Conservation (phyloP, 2,329 filamentous ascomycete genomes). For the Hysterium pulicare region DNA sequence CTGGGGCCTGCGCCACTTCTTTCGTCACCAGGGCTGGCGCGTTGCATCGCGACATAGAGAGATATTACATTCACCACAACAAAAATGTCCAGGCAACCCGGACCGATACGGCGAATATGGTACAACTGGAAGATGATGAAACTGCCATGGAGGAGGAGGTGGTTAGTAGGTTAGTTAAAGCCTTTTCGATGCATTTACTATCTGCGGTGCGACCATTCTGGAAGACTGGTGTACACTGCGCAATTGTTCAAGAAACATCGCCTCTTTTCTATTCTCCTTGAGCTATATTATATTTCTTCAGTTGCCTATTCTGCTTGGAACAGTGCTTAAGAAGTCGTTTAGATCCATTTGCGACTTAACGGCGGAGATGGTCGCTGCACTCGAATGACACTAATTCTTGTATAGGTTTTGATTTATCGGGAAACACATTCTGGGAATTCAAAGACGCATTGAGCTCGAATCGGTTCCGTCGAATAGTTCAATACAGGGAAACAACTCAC, state of each 20-base stretch:
- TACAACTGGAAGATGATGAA: slow-evolving; percentile 60
- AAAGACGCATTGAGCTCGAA: slow-evolving; percentile 54
- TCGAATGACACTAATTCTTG: slow-evolving; percentile 11
- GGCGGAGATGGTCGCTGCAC: too few relatives aligned
- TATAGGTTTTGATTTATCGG: slow-evolving; percentile 57
- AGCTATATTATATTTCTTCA: neutral
- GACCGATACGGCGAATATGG: slow-evolving; percentile 49
- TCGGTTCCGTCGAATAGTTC: slow-evolving; percentile 57
- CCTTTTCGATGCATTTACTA: neutral
- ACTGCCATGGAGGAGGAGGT: slow-evolving; percentile 60
- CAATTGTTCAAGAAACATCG: too few relatives aligned
- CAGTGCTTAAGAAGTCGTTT: too few relatives aligned
- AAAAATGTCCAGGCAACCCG: slow-evolving; percentile 37
- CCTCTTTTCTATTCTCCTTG: slow-evolving; percentile 1
- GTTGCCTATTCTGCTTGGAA: too few relatives aligned
- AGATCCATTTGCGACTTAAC: too few relatives aligned
- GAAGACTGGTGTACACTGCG: too few relatives aligned
- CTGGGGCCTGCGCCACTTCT: neutral
- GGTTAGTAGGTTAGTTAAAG: slow-evolving; percentile 51
- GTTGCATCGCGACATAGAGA: neutral
- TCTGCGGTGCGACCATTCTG: neutral
- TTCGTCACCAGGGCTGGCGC: neutral
- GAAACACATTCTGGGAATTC: slow-evolving; percentile 68
- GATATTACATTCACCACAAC: neutral
- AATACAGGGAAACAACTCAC: slow-evolving; percentile 52